Percentiles rank a stretch among this genome's conserved stretches.
phyloP scores from a whole-genome alignment of 805 yeast genomes.

The Metschnikowia kunwiensis region DNA sequence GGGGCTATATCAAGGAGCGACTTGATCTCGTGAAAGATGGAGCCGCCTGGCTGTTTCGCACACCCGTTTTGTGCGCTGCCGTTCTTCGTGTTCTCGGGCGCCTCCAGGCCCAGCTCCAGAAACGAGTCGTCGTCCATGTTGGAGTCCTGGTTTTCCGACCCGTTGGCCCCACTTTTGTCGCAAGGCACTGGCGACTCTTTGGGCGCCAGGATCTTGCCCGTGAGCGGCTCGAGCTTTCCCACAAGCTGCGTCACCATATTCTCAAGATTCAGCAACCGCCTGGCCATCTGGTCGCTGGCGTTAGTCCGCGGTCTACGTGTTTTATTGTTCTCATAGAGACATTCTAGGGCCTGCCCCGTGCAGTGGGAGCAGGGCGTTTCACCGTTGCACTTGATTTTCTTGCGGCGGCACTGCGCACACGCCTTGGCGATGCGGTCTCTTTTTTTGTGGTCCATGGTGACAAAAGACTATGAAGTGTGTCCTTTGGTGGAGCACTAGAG shows the following conservation, averaged over 20 bases:
- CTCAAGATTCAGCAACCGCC: constrained; percentile 5
- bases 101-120: constrained; percentile 1
- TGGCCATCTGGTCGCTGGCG: constrained; percentile 1
- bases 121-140: neutral
- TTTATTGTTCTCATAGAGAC: constrained; percentile 14
- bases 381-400: constrained; percentile 18
- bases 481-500: too few species aligned
- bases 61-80: neutral
- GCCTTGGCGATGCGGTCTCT: constrained; percentile 15
- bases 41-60: neutral
- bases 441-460: constrained; percentile 3
- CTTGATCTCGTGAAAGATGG: constrained; percentile 14
- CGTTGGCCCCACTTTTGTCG: neutral
- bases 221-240: constrained; percentile 7
- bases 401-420: constrained; percentile 17
- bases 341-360: constrained; percentile 5
- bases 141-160: neutral
- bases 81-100: neutral
- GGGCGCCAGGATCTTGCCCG: constrained; percentile 1
- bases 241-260: constrained; percentile 4
- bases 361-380: constrained; percentile 14
- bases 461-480: too few species aligned
- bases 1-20: constrained; percentile 6
- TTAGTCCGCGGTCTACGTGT: constrained; percentile 7
- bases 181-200: neutral